Evolutionary conservation across 1,284 basidiomycete species (phyloP).

Genomic region (Puccinia polysora): DNA sequence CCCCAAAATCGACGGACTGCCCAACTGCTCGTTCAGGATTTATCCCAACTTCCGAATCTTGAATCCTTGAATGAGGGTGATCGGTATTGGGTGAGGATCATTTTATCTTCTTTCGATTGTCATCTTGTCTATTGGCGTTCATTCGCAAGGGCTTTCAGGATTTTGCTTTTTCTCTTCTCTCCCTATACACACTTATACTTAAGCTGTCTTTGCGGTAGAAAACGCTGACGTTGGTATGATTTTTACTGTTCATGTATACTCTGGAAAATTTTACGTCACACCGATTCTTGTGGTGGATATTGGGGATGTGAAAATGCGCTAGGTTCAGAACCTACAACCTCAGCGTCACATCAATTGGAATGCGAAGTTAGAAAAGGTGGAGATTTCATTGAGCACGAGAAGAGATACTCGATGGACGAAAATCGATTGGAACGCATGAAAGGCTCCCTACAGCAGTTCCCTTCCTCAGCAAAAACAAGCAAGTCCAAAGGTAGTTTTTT

Average conservation of each 20-base stretch:
- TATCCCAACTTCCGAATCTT: constrained; percentile 6
- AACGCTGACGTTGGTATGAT: background rate
- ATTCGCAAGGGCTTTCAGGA: background rate
- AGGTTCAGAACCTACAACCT: constrained; percentile 39
- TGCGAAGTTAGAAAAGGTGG: background rate
- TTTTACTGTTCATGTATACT: no score
- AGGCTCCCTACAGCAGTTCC: no score
- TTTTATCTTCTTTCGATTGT: background rate
- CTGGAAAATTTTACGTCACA: no score
- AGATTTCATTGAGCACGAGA: constrained; percentile 12
- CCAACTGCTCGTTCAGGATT: constrained; percentile 25
- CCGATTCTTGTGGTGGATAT: background rate
- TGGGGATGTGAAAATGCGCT: background rate
- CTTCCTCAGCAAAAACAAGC: no score
- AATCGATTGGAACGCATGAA: constrained; percentile 3
- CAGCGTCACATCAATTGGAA: constrained; percentile 16
- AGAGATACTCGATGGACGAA: constrained; percentile 26
- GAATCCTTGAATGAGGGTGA: constrained; percentile 22
- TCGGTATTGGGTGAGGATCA: constrained; percentile 33
- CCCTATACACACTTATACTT: background rate
- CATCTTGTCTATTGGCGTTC: background rate
- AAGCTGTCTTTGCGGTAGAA: background rate
- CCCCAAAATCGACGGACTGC: background rate
- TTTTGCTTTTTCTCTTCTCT: background rate
- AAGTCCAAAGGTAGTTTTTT: no score